These are phyloP conservation scores for Piper betle DNA, from an alignment of 164 flowering plant genomes.

Conservation along the genomic window DNA sequence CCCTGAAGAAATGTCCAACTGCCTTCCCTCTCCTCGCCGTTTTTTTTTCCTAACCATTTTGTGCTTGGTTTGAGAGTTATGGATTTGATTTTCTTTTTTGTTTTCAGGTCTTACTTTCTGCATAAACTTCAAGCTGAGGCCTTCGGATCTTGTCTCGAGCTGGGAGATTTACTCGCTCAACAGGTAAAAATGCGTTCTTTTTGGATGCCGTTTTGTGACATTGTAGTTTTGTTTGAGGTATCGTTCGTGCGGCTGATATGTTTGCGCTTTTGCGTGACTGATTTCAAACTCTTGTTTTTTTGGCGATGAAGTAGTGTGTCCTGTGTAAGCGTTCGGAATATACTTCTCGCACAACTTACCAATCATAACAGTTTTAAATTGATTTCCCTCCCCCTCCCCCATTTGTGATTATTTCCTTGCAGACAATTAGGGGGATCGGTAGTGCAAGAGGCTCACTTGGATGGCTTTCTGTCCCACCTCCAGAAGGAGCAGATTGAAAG, in stretches of 20 bases:
- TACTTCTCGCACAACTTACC: too few species aligned
- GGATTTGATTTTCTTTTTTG: background rate
- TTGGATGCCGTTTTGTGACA: background rate
- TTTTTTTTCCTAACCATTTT: background rate
- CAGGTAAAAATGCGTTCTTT: slow-evolving; percentile 30
- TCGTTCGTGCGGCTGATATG: background rate
- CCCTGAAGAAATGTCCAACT: slow-evolving; percentile 51
- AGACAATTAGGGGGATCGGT: slow-evolving; percentile 37
- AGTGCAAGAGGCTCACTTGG: slow-evolving; percentile 61
- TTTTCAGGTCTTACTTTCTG: slow-evolving; percentile 64
- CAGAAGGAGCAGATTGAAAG: slow-evolving; percentile 62
- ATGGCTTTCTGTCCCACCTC: slow-evolving; percentile 62
- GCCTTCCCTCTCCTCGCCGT: background rate
- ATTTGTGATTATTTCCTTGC: too few species aligned
- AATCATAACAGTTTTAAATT: too few species aligned
- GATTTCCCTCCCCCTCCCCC: too few species aligned
- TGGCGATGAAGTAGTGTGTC: too few species aligned
- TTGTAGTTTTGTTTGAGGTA: background rate
- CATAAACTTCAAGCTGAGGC: slow-evolving; percentile 60
- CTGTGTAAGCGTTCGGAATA: too few species aligned
- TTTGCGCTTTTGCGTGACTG: background rate
- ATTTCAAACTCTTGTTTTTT: too few species aligned
- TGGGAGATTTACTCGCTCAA: slow-evolving; percentile 88
- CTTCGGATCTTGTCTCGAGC: slow-evolving; percentile 81
- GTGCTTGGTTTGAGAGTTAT: background rate